A percentile compares a stretch with the other conserved stretches of the same genome.
Evolutionary conservation across 352 stramenopile genomes (phyloP).

Genomic region (Phytophthora melonis): DNA sequence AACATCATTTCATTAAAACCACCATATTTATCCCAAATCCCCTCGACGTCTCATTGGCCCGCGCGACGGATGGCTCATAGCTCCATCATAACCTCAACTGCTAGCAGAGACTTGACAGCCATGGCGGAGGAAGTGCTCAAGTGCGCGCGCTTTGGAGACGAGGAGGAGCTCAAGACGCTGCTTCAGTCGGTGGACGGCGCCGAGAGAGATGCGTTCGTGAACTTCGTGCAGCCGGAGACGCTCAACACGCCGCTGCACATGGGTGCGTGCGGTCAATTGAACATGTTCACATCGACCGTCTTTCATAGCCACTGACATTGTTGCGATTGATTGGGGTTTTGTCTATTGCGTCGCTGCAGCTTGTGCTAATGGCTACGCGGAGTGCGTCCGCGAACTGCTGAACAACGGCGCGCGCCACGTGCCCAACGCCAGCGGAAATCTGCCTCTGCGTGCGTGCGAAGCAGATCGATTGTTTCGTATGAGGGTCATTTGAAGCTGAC

Average conservation of each 20-base stretch:
- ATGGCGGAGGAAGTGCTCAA: conserved; percentile 68
- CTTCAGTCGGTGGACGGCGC: conserved; percentile 35
- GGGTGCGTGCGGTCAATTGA: conserved; percentile 39
- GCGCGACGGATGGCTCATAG: conserved; percentile 15
- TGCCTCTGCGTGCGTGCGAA: conserved; percentile 67
- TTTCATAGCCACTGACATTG: neutral
- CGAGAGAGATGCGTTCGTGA: conserved; percentile 51
- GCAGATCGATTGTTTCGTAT: neutral
- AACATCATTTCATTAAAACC: neutral
- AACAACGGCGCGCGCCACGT: conserved; percentile 61
- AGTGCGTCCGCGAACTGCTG: conserved; percentile 74
- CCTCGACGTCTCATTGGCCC: neutral
- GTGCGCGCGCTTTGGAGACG: conserved; percentile 79
- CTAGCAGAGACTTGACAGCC: neutral
- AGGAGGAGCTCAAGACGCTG: conserved; percentile 63
- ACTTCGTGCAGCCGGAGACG: conserved; percentile 80
- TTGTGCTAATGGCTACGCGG: conserved; percentile 79
- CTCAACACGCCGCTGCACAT: conserved; percentile 89
- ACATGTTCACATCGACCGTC: neutral
- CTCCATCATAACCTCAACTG: neutral
- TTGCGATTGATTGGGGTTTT: neutral
- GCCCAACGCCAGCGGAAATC: conserved; percentile 80
- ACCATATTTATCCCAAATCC: neutral
- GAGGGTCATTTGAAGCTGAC: neutral
- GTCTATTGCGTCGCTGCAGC: conserved; percentile 42